Evolutionary conservation across 768 basidiomycete genomes (phyloP), one percentile per base, ranked within the genome.

Genomic region (Lyophyllum semitale): DNA sequence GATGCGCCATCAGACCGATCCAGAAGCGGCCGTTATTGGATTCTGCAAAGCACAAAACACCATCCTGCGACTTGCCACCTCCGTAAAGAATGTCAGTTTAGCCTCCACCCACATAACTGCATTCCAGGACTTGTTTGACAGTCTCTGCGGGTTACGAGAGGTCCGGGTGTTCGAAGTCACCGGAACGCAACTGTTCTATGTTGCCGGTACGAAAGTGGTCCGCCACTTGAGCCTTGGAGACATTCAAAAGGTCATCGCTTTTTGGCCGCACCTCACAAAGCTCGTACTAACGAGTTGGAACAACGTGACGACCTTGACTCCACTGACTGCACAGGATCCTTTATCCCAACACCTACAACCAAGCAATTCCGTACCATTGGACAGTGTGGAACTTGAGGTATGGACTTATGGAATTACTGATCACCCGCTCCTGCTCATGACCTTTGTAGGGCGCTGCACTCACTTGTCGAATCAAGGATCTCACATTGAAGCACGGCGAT

Each of bases 11-110:
- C 6, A 6, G 6, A 30, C 29, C 11, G n/a, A n/a, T n/a, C n/a
- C n/a, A n/a, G 29, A 5, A 11, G 29, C 29, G 29, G 51, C 33
- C 7, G 48, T 57, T 12, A 43, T 43, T 26, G 32, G 20, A 18
- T 53, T 48, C 32, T 57, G 46, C 29, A 30, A 57, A 18, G 56
- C 56, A 1, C 56, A 57, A 29, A 57, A 57, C 32, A 52, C 33
- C 1, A 53, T 53, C 33, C 40, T 57, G 13, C 46, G 40, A n/a
- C 20, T 52, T 33, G 45, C 51, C 13, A 42, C 37, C 29, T 27
- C 38, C 15, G 12, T 48, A 4, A 43, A 5, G 9, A n/a, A 53
- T 8, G 1, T 57, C 18, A 2, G 29, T 22, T 17, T 57, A 7
- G 56, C 52, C 17, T 48, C 30, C 3, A 53, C 56, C 11, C 51